Conservation (phyloP, 2,329 filamentous ascomycete species). For the Dothistroma pini region DNA sequence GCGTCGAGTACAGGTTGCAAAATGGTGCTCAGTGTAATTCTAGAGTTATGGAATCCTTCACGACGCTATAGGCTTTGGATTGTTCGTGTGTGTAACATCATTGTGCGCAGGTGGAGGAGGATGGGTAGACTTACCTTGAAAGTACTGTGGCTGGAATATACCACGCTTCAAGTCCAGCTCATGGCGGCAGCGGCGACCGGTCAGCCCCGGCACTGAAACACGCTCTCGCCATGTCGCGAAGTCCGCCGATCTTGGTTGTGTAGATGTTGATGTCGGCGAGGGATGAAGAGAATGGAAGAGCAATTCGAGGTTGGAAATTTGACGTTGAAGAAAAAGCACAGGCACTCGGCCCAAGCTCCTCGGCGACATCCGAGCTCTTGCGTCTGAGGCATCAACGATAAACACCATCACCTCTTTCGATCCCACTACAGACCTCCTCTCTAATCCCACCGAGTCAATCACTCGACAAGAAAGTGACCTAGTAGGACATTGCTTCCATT, state of each 20-base stretch:
- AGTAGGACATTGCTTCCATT: background rate
- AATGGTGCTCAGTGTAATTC: conserved; percentile 53
- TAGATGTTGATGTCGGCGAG: background rate
- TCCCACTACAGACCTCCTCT: background rate
- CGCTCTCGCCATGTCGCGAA: background rate
- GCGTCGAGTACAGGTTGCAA: background rate
- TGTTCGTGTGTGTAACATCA: conserved; percentile 45
- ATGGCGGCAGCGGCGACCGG: background rate
- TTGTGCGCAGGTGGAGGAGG: conserved; percentile 12
- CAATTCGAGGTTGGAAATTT: too few relatives aligned
- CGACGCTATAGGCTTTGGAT: conserved; percentile 56
- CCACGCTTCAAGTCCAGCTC: background rate
- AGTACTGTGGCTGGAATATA: background rate
- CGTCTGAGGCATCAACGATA: conserved; percentile 1
- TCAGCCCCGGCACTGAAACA: background rate
- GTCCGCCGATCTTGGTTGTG: background rate
- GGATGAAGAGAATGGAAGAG: background rate
- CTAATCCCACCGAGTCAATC: too few relatives aligned
- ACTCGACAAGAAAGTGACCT: too few relatives aligned
- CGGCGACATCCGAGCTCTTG: background rate
- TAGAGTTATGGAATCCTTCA: conserved; percentile 55
- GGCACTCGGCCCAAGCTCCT: background rate
- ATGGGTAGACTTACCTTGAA: conserved; percentile 10
- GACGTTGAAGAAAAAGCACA: background rate
- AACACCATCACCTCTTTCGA: background rate